A percentile compares a stretch with the other conserved stretches of the same genome.
Conservation (phyloP, 805 yeast species). For the Brettanomyces anomalus region DNA sequence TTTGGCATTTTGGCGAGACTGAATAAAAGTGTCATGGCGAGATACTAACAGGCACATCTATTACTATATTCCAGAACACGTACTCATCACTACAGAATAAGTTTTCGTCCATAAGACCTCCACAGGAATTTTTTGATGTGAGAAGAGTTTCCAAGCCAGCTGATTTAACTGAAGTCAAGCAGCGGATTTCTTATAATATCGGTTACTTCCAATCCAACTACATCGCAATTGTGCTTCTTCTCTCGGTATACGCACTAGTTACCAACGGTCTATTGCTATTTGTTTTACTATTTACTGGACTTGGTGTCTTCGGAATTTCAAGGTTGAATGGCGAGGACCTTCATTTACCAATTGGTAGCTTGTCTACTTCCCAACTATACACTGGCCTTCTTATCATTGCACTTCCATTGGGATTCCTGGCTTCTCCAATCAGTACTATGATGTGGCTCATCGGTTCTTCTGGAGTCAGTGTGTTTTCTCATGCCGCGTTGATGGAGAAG, state of each 20-base stretch:
- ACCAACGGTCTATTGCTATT: constrained; percentile 80
- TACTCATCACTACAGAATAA: constrained; percentile 47
- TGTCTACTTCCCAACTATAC: constrained; percentile 79
- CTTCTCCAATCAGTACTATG: constrained; percentile 60
- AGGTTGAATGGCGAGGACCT: constrained; percentile 78
- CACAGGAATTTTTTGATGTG: constrained; percentile 88
- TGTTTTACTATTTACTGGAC: constrained; percentile 64
- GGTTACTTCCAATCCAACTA: constrained; percentile 86
- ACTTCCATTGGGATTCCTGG: constrained; percentile 34
- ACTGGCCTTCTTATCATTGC: constrained; percentile 72
- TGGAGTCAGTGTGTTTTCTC: constrained; percentile 75
- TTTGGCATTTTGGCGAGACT: no score
- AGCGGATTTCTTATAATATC: constrained; percentile 79
- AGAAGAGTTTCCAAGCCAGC: constrained; percentile 86
- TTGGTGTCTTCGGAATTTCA: constrained; percentile 72
- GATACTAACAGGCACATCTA: no score
- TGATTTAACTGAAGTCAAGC: constrained; percentile 81
- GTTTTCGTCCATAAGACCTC: constrained; percentile 70
- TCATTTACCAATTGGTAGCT: constrained; percentile 61
- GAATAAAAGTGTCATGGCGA: no score
- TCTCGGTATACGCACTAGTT: constrained; percentile 77
- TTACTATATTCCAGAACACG: constrained; percentile 10
- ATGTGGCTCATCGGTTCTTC: constrained; percentile 97
- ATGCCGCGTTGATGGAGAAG: constrained; percentile 91
- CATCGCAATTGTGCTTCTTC: constrained; percentile 56